Base-by-base conservation (phyloP, 352 stramenopile species). In the Thraustochytrium sp. region DNA sequence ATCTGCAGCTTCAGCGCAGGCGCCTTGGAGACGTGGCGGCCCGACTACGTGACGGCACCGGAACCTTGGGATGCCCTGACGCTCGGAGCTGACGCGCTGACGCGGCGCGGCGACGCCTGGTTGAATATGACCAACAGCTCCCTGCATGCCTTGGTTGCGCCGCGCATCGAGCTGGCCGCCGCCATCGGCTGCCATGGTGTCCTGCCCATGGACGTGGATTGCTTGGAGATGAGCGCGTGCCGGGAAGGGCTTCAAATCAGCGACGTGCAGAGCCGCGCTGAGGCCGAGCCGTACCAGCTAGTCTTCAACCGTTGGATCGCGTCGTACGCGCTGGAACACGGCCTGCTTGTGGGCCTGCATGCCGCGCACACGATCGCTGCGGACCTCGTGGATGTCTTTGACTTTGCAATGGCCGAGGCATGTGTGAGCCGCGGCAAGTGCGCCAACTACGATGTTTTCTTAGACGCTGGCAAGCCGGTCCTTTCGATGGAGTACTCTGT, bases 361-460 rank as follows among this genome's bases (percentile, higher is more conserved):
- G 42, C 59, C 11, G 59, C 59, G 40, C 59, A 49, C 8, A 34
- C 59, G 9, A 72, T 72, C 40, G 26, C 59, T 26, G 46, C 83
- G 4, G 76, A 88, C 23, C 77, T 91, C 21, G 86, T 89, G n/a
- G 53, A 80, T 4, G 40, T 82, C 53, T 91, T 90, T 26, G 88
- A 92, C 84, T 91, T 91, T 62, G 87, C 88, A 2, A 82, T 91
- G 37, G 90, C 89, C 54, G 89, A 92, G 84, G 85, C 89, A 74
- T 91, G 89, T 34, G 86, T 87, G 61, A 65, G 88, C 31, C 89
- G 88, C 82, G 76, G 89, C 21, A 87, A 91, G 64, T 91, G 88
- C 42, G 82, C 85, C 21, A 85, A 44, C 54, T 68, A 90, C 11
- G 38, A 78, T 40, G 85, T 84, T 42, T 92, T 92, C 75, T 86